phyloP scores from a whole-genome alignment of 1,284 basidiomycete genomes.

The Lignosus rhinocerotis region DNA sequence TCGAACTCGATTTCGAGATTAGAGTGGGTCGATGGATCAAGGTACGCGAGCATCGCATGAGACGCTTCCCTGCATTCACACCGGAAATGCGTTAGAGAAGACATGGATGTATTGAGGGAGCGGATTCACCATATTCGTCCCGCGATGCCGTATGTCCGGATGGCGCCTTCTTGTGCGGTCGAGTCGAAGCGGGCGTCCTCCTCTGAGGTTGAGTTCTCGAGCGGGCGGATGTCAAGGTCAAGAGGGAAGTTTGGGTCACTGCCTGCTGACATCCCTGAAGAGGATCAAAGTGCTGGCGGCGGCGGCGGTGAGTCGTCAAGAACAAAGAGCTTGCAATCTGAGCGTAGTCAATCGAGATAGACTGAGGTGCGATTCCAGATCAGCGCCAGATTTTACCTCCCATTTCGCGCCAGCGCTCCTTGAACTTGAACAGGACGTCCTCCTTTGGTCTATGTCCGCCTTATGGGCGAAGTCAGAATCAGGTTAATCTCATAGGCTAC shows the following conservation, averaged over 20 bases:
- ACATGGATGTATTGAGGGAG: conserved; percentile 1
- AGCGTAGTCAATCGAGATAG: conserved; percentile 14
- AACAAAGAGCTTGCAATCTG: not conserved
- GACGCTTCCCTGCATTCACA: conserved; percentile 66
- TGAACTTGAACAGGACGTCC: not conserved
- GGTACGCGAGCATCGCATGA: conserved; percentile 58
- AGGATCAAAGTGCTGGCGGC: not conserved
- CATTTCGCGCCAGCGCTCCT: not conserved
- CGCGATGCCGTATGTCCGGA: conserved; percentile 71
- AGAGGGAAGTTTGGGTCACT: conserved; percentile 31
- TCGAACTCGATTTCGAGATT: conserved; percentile 47
- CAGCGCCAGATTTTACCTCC: not conserved
- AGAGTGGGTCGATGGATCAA: conserved; percentile 37
- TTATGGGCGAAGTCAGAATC: not conserved
- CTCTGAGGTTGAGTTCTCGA: conserved; percentile 12
- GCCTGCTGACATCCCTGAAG: conserved; percentile 1
- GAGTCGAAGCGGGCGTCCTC: conserved; percentile 39
- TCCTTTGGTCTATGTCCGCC: not conserved
- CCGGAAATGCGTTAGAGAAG: not conserved
- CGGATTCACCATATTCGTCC: conserved; percentile 69
- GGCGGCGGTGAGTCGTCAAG: not conserved
- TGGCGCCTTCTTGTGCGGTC: conserved; percentile 57
- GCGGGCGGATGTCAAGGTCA: conserved; percentile 30
- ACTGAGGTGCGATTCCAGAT: not conserved
- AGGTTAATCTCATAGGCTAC: not conserved